These are phyloP conservation scores for Dryas integrifolia DNA, from an alignment of 331 rosid genomes.

Conservation along the genomic window DNA sequence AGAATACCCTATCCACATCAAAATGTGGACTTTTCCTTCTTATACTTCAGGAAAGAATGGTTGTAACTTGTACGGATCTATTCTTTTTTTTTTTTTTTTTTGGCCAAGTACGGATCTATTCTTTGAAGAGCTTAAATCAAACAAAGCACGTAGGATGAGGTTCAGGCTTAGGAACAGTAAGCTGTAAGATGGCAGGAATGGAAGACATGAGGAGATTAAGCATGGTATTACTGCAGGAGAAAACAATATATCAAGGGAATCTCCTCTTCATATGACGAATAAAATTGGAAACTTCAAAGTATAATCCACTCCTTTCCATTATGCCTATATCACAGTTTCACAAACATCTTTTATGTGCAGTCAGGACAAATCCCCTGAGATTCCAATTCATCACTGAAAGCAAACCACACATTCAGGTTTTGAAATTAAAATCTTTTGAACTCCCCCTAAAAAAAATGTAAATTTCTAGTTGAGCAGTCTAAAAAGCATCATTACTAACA, in stretches of 20 bases:
- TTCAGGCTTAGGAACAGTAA: background rate
- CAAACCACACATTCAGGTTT: background rate
- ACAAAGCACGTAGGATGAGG: conserved; percentile 10
- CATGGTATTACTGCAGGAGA: background rate
- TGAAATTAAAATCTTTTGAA: background rate
- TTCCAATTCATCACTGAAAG: background rate
- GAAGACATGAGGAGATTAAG: background rate
- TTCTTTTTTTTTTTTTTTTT: no score
- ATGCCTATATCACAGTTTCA: background rate
- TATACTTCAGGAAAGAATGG: conserved; percentile 5
- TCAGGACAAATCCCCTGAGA: background rate
- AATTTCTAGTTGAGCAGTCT: background rate
- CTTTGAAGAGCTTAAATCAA: conserved; percentile 1
- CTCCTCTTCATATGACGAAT: background rate
- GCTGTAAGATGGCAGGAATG: background rate
- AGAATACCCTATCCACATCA: conserved; percentile 17
- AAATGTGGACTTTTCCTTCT: conserved; percentile 15
- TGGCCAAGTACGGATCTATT: background rate
- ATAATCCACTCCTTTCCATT: background rate
- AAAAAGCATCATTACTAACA: background rate
- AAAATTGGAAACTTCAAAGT: background rate
- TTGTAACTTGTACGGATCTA: conserved; percentile 3
- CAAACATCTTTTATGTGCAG: background rate
- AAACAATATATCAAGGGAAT: background rate
- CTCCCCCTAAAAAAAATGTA: background rate